Evolutionary conservation across 495 filamentous ascomycete genomes (phyloP).

Genomic region (Poronia punctata): DNA sequence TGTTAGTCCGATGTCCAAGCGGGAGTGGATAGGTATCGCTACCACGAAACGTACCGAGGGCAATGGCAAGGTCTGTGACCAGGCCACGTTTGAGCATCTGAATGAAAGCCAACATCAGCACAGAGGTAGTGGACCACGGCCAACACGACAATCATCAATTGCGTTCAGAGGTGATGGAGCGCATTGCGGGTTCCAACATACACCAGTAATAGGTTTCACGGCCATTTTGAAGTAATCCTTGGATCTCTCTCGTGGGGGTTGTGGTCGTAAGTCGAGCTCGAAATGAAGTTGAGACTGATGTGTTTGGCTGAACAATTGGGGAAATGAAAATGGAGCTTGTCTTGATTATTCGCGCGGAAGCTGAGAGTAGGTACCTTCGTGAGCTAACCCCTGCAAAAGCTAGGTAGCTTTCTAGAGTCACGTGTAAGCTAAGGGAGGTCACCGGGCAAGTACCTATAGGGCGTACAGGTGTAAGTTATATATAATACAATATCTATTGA

Average conservation of each 20-base stretch:
- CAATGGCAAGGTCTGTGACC: constrained; percentile 38
- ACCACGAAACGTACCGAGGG: constrained; percentile 31
- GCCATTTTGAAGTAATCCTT: constrained; percentile 33
- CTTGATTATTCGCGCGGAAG: constrained; percentile 10
- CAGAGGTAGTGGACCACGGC: too few species aligned
- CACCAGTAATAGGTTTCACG: constrained; percentile 35
- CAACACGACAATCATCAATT: too few species aligned
- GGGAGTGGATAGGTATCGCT: too few species aligned
- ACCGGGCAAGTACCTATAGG: too few species aligned
- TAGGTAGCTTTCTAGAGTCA: too few species aligned
- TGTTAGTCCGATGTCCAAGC: constrained; percentile 6
- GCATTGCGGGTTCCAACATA: constrained; percentile 24
- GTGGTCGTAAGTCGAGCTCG: constrained; percentile 12
- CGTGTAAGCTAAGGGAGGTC: too few species aligned
- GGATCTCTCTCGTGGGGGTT: too few species aligned
- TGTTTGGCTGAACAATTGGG: constrained; percentile 16
- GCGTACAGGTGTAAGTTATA: too few species aligned
- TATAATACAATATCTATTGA: too few species aligned
- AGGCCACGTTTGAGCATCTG: constrained; percentile 47
- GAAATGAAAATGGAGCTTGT: constrained; percentile 7
- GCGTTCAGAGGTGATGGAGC: too few species aligned
- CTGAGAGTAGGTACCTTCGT: too few species aligned
- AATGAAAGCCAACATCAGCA: constrained; percentile 11
- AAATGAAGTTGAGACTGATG: constrained; percentile 2
- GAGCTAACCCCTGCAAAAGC: too few species aligned